Base-by-base conservation (phyloP, 306 rosid genomes). In the Gleditsia sinensis region DNA sequence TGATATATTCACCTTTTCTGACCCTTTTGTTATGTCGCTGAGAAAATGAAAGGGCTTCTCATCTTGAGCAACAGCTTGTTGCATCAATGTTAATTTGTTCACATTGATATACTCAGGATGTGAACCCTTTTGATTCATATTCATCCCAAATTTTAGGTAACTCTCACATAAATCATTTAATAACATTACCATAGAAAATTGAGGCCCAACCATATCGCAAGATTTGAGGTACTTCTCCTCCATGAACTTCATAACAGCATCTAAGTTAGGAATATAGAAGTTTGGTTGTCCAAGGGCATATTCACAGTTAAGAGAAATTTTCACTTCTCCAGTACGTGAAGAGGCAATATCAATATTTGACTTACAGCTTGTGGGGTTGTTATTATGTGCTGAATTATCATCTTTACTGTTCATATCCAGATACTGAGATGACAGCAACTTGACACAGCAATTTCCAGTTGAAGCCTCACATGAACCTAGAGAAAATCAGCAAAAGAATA, bases 21-120 rank as follows among this genome's bases (percentile, higher is more conserved):
- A 75, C 71, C 94, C 97, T 82, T 88, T 94, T 48, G 97, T 48
- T 39, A 91, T 83, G 86, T 94, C 98, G 61, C 14, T 11, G 12
- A 86, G 14, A 64, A 56, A 65, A 9, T 55, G 68, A 10, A 13
- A n/a, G 30, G 71, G 48, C 56, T 34, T 75, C 48, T 72, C 79
- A 70, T 79, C 72, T 16, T 53, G 46, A 72, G 64, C 19, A 66
- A 55, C 20, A 62, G 78, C 59, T 56, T 71, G 69, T 50, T 43
- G 81, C 39, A 33, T 60, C 63, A 25, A 21, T 54, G 54, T n/a
- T 50, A 12, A 13, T 23, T 59, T 66, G 5, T 12, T 71, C 25
- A 81, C 40, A 56, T 75, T 70, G 58, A 23, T 39, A 68, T 55
- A 9, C 50, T 71, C 65, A 28, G 65, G 78, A 76, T 37, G 79